phyloP scores from a whole-genome alignment of 257 asterid species.

The Penstemon eatonii region DNA sequence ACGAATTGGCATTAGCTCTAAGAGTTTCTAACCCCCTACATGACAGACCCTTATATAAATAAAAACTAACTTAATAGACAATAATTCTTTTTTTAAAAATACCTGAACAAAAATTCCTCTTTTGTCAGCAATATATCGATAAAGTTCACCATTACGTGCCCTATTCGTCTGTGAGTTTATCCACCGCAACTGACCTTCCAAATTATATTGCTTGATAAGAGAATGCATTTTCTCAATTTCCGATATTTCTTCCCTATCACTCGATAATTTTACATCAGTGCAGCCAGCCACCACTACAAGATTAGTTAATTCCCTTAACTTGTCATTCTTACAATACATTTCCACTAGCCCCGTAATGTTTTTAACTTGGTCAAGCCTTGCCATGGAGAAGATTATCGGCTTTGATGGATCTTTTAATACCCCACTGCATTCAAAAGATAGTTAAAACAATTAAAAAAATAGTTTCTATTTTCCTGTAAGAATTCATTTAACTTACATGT shows the following conservation, averaged over 20 bases:
- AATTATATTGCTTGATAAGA: constrained; percentile 61
- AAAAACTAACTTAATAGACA: neutral
- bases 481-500: constrained; percentile 57
- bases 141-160: constrained; percentile 91
- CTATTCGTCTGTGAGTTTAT: constrained; percentile 76
- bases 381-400: constrained; percentile 96
- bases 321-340: constrained; percentile 67
- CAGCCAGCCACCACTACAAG: constrained; percentile 91
- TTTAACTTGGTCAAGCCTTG: constrained; percentile 93
- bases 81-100: neutral
- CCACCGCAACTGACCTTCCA: constrained; percentile 85
- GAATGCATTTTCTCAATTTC: constrained; percentile 96
- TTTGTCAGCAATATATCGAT: constrained; percentile 92
- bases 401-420: constrained; percentile 60
- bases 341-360: constrained; percentile 93
- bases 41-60: neutral
- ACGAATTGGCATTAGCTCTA: neutral
- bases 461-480: neutral
- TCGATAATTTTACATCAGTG: constrained; percentile 71
- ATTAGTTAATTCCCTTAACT: constrained; percentile 75
- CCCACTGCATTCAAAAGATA: constrained; percentile 55
- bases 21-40: neutral
- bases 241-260: constrained; percentile 81
- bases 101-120: constrained; percentile 97
- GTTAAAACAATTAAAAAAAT: neutral